phyloP scores from a whole-genome alignment of 768 basidiomycete genomes.

The Hypholoma fasciculare region DNA sequence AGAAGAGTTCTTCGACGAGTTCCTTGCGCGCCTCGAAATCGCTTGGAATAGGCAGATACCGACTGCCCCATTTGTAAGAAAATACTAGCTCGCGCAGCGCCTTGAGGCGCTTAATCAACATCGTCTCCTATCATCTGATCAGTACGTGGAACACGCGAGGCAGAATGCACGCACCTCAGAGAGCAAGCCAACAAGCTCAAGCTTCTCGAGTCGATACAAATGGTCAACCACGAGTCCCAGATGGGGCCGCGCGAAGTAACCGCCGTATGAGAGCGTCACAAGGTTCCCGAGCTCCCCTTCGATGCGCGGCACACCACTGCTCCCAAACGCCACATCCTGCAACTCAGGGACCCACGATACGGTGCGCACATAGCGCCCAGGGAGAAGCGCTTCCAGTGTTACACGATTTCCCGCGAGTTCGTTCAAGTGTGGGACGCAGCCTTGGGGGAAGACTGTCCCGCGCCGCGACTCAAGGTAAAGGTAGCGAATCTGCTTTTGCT shows the following conservation, averaged over 20 bases:
- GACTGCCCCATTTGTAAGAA: slow-evolving; percentile 9
- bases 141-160: not conserved
- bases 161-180: not conserved
- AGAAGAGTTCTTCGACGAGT: slow-evolving; percentile 10
- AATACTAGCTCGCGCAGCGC: slow-evolving; percentile 12
- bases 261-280: slow-evolving; percentile 13
- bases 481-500: slow-evolving; percentile 5
- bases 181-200: slow-evolving; percentile 11
- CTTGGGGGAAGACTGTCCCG: not conserved
- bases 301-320: not conserved
- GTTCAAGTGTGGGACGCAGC: slow-evolving; percentile 4
- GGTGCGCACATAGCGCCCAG: slow-evolving; percentile 2
- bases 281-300: slow-evolving; percentile 5
- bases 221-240: slow-evolving; percentile 6
- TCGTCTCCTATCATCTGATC: slow-evolving; percentile 4
- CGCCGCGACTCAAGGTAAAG: slow-evolving; percentile 6
- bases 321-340: slow-evolving; percentile 4
- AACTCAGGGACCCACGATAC: slow-evolving; percentile 17
- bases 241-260: slow-evolving; percentile 14
- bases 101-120: slow-evolving; percentile 4
- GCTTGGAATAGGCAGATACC: slow-evolving; percentile 5
- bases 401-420: slow-evolving; percentile 8
- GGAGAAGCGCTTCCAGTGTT: slow-evolving; percentile 12
- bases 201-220: slow-evolving; percentile 4
- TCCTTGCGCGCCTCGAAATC: slow-evolving; percentile 1